Conservation (phyloP, 306 rosid genomes). For the Neltuma alba region DNA sequence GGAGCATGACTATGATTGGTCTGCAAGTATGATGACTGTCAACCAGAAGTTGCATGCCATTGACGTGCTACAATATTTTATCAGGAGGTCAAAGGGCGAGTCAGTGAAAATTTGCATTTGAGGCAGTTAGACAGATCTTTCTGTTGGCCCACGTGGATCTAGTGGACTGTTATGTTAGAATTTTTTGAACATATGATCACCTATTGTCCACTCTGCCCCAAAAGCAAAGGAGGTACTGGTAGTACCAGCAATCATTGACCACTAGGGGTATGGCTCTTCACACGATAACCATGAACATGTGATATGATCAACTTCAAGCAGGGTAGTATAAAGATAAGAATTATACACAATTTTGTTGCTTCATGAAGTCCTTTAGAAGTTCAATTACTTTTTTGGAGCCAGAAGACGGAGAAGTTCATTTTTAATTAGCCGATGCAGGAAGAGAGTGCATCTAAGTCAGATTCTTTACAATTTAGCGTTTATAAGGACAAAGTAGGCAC, state of each 20-base stretch:
- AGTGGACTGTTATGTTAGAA: not conserved
- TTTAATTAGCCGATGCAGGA: slow-evolving; percentile 16
- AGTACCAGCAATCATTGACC: slow-evolving; percentile 23
- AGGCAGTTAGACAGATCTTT: slow-evolving; percentile 6
- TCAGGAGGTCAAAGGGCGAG: slow-evolving; percentile 4
- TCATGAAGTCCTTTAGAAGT: slow-evolving; percentile 19
- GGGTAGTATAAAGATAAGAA: not conserved
- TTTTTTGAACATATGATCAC: slow-evolving; percentile 9
- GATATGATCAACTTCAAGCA: slow-evolving; percentile 18
- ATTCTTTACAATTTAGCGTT: slow-evolving; percentile 9
- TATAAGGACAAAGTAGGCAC: slow-evolving; percentile 12
- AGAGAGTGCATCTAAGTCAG: not conserved
- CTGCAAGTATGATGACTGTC: not conserved
- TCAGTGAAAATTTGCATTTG: slow-evolving; percentile 15
- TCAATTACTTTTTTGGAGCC: not conserved
- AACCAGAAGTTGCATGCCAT: slow-evolving; percentile 1
- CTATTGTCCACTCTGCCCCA: not conserved
- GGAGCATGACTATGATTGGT: not conserved
- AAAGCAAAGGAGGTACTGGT: slow-evolving; percentile 9
- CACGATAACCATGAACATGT: slow-evolving; percentile 3
- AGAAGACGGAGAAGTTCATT: slow-evolving; percentile 21
- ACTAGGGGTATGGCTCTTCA: not conserved
- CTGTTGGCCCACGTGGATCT: not conserved
- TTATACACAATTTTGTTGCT: not conserved
- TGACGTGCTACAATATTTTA: slow-evolving; percentile 19